These are phyloP conservation scores for Leccinum subgranulosum DNA, from an alignment of 768 basidiomycete species.

Conservation along the genomic window DNA sequence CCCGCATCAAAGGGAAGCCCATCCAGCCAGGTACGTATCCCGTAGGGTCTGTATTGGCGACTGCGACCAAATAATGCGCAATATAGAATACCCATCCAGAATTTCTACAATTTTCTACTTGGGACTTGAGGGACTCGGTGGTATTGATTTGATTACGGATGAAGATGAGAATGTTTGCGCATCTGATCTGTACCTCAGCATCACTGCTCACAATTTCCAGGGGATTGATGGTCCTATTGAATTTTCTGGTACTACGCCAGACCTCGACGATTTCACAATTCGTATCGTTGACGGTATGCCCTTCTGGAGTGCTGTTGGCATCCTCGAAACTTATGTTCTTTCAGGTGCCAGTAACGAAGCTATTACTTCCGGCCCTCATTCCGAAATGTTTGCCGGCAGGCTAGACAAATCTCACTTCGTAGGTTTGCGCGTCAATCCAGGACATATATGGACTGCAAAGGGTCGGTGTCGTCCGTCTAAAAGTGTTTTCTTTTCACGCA, in stretches of 20 bases:
- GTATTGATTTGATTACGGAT: slow-evolving; percentile 73
- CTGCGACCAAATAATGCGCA: slow-evolving; percentile 25
- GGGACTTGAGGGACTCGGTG: slow-evolving; percentile 85
- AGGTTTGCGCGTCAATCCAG: slow-evolving; percentile 58
- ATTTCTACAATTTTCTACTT: slow-evolving; percentile 84
- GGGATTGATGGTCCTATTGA: slow-evolving; percentile 69
- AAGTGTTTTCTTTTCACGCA: neutral
- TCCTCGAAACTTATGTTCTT: slow-evolving; percentile 6
- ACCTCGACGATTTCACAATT: slow-evolving; percentile 80
- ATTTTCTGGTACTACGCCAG: slow-evolving; percentile 70
- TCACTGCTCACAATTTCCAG: slow-evolving; percentile 37
- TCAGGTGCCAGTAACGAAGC: slow-evolving; percentile 60
- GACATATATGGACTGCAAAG: slow-evolving; percentile 82
- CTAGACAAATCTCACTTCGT: slow-evolving; percentile 70
- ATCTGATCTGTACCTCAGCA: neutral
- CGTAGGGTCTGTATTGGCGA: neutral
- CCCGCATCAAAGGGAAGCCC: slow-evolving; percentile 77
- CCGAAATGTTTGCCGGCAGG: slow-evolving; percentile 53
- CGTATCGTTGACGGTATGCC: slow-evolving; percentile 71
- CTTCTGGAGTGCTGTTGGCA: neutral
- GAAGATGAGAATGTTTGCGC: slow-evolving; percentile 66
- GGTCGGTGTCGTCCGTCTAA: slow-evolving; percentile 39
- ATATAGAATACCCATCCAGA: slow-evolving; percentile 46
- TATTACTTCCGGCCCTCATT: slow-evolving; percentile 53
- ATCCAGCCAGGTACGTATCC: slow-evolving; percentile 52